Conservation (phyloP, 169 alveolate genomes). For the Nephromyces sp. region DNA sequence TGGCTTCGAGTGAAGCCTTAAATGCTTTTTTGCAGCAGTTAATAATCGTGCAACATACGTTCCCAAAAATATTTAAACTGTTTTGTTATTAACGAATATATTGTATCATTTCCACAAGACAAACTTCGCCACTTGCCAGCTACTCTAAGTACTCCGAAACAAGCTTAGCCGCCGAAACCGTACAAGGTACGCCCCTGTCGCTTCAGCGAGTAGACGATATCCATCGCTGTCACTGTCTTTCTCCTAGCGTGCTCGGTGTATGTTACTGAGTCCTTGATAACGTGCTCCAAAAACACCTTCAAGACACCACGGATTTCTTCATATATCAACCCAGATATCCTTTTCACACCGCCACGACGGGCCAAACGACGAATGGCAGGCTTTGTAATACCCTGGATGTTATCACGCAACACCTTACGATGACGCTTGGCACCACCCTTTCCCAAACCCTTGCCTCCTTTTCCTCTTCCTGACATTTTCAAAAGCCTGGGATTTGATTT, state of each 20-base stretch:
- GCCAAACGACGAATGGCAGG: constrained; percentile 99
- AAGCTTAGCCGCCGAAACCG: constrained; percentile 99
- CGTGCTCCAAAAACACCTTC: constrained; percentile 93
- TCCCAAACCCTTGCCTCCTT: constrained; percentile 98
- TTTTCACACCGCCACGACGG: constrained; percentile 99
- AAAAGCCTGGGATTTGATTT: no score
- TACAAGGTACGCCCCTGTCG: constrained; percentile 99
- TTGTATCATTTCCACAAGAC: no score
- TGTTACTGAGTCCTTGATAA: constrained; percentile 96
- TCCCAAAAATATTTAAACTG: no score
- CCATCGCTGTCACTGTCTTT: constrained; percentile 99
- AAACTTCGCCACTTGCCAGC: no score
- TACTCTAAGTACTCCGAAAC: no score
- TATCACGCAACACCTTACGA: constrained; percentile 90
- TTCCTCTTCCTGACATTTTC: constrained; percentile 91
- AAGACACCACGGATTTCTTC: constrained; percentile 97
- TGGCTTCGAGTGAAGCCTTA: no score
- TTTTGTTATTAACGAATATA: no score
- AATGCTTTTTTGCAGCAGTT: no score
- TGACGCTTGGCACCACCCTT: constrained; percentile 97
- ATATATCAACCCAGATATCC: constrained; percentile 96
- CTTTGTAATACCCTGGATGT: constrained; percentile 98
- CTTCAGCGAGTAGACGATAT: constrained; percentile 97
- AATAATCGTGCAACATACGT: no score
- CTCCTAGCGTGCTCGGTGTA: constrained; percentile 99